Percentiles rank a stretch among this genome's conserved stretches.
These are phyloP conservation scores for Pseudonitzschia multiseries DNA, from an alignment of 108 stramenopile species.

Conservation along the genomic window DNA sequence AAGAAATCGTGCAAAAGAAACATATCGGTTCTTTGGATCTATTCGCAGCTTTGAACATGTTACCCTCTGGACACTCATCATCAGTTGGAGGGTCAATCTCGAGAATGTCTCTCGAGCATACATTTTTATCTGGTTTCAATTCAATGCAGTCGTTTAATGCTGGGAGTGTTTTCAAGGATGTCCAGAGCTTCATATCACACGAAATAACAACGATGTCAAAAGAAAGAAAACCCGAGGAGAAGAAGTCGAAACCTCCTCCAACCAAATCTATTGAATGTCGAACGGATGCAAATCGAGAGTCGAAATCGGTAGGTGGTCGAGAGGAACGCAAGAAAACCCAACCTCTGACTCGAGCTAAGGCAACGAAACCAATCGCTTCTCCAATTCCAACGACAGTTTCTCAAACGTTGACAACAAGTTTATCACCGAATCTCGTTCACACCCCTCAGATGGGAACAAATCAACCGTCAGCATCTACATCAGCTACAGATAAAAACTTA, in stretches of 20 bases:
- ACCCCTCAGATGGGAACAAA: background rate
- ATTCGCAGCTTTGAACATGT: slow-evolving; percentile 5
- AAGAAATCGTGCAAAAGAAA: slow-evolving; percentile 13
- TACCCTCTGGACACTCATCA: slow-evolving; percentile 18
- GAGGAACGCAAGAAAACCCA: background rate
- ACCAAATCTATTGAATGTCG: background rate
- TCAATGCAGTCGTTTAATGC: slow-evolving; percentile 20
- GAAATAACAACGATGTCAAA: slow-evolving; percentile 14
- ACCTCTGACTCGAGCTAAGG: background rate
- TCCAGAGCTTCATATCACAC: slow-evolving; percentile 23
- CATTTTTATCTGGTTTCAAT: slow-evolving; percentile 10
- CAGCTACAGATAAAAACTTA: background rate
- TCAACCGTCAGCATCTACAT: background rate
- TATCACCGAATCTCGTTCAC: background rate
- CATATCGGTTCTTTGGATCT: slow-evolving; percentile 28
- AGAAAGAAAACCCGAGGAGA: slow-evolving; percentile 16
- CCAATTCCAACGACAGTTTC: background rate
- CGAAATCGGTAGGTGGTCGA: background rate
- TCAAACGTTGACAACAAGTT: background rate
- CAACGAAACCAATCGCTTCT: too few relatives aligned
- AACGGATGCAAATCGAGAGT: background rate
- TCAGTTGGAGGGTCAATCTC: slow-evolving; percentile 33
- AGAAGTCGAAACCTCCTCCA: slow-evolving; percentile 2
- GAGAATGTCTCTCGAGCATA: slow-evolving; percentile 23
- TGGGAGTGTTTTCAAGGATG: slow-evolving; percentile 17